Percentiles rank a stretch among this genome's conserved stretches.
phyloP scores from a whole-genome alignment of 73 alveolate species.

The Blepharisma stoltei region DNA sequence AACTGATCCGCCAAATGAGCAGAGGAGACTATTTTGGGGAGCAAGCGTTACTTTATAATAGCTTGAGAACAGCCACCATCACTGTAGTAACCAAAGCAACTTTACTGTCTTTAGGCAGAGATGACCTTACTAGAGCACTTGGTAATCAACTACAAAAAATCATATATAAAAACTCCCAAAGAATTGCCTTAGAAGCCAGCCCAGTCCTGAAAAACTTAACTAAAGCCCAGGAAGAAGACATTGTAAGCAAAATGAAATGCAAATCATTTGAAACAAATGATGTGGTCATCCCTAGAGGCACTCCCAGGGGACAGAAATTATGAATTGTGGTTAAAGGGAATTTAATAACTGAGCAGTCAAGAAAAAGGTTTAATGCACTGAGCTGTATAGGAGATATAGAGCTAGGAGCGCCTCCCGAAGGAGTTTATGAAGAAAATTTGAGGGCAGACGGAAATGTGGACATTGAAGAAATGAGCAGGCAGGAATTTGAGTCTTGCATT shows the following conservation, averaged over 20 bases:
- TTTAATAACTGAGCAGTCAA: not conserved
- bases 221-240: conserved; percentile 1
- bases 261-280: not conserved
- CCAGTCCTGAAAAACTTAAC: conserved; percentile 24
- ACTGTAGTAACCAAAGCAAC: conserved; percentile 32
- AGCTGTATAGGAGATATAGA: too few species aligned
- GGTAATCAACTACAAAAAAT: conserved; percentile 26
- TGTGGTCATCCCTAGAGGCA: conserved; percentile 13
- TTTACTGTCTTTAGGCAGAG: not conserved
- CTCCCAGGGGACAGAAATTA: not conserved
- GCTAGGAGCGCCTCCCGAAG: too few species aligned
- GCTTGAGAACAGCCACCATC: conserved; percentile 55
- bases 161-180: conserved; percentile 4
- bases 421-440: not conserved
- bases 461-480: not conserved
- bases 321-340: conserved; percentile 26
- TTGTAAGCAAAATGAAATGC: not conserved
- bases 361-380: too few species aligned
- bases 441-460: not conserved
- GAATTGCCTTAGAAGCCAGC: not conserved
- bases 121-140: not conserved
- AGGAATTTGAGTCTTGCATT: not conserved
- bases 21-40: conserved; percentile 57
- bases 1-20: conserved; percentile 50
- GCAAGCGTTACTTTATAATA: conserved; percentile 44